Percentiles rank a stretch among this genome's conserved stretches.
phyloP scores from a whole-genome alignment of 1,284 basidiomycete species.

The Tylopilus sp. region DNA sequence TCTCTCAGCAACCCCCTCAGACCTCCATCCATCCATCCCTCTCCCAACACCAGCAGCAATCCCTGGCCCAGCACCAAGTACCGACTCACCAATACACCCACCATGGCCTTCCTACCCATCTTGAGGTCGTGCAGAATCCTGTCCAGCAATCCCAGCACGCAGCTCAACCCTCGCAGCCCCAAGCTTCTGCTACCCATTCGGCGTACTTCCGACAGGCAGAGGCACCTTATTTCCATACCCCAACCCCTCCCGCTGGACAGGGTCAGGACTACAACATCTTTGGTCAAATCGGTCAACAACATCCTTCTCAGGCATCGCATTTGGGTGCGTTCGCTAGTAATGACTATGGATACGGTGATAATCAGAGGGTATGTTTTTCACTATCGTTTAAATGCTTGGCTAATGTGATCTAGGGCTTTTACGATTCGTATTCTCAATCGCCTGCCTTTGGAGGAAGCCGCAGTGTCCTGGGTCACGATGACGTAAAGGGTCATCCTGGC shows the following conservation, averaged over 20 bases:
- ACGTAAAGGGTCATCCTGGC: slow-evolving; percentile 61
- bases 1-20: slow-evolving; percentile 36
- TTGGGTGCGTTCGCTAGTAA: slow-evolving; percentile 54
- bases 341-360: slow-evolving; percentile 66
- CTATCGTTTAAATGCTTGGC: slow-evolving; percentile 10
- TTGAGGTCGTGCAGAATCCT: slow-evolving; percentile 51
- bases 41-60: slow-evolving; percentile 34
- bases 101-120: slow-evolving; percentile 58
- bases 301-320: slow-evolving; percentile 49
- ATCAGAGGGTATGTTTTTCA: slow-evolving; percentile 46
- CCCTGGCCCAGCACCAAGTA: slow-evolving; percentile 41
- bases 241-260: slow-evolving; percentile 66
- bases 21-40: slow-evolving; percentile 31
- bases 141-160: slow-evolving; percentile 37
- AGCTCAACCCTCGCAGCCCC: slow-evolving; percentile 29
- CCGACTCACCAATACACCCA: slow-evolving; percentile 55
- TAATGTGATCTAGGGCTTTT: slow-evolving; percentile 53
- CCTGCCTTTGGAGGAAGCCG: slow-evolving; percentile 57
- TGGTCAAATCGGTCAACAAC: slow-evolving; percentile 55
- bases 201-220: slow-evolving; percentile 68
- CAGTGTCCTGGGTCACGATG: slow-evolving; percentile 63
- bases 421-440: slow-evolving; percentile 65
- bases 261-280: slow-evolving; percentile 68
- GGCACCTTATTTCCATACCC: slow-evolving; percentile 66
- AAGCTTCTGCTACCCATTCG: slow-evolving; percentile 35